Base-by-base conservation (phyloP, 805 yeast genomes). In the Monosporozyma aerobia region DNA sequence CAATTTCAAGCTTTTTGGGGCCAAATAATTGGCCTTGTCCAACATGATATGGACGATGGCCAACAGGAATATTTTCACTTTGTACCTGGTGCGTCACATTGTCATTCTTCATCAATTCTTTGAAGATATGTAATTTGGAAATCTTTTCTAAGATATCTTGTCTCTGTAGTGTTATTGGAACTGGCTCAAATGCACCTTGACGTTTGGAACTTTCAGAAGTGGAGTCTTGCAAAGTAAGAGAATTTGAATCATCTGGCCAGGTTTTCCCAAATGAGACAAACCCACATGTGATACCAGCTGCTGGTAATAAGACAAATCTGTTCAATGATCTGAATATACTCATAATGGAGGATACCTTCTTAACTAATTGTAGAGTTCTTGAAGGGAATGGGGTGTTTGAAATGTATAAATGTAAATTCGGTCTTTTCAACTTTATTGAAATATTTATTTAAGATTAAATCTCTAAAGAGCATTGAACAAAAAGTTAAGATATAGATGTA, bases 11-110 rank as follows among this genome's bases (percentile, higher is more conserved):
- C 55, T 81, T 77, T 16, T 80, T 76, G 2, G 80, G 79, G 0
- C 95, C 90, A 57, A 79, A 80, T 49, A 89, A 69, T 8, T 87
- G 67, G 0, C 95, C 95, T 49, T 82, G 79, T 0, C 85, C 82
- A 9, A 85, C 88, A 67, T 84, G 85, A 62, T 83, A 78, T 2
- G 63, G 61, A 40, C 76, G 77, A 61, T 85, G 89, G 7, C 80
- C 80, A 45, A 67, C 72, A 0, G 90, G 89, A 43, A 84, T 71
- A 29, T 72, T 60, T 19, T 75, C 70, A 2, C 80, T 76, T 29
- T 74, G 75, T 0, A 65, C 52, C 30, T 49, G 32, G n/a, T 62
- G 61, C 14, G 54, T 52, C 5, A 57, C 53, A 16, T 52, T 47
- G 2, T 57, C 54, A 50, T 61, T 55, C 2, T 52, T 23, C n/a